phyloP scores from a whole-genome alignment of 1,139 yeast genomes.

The Zygoascus hellenicus region DNA sequence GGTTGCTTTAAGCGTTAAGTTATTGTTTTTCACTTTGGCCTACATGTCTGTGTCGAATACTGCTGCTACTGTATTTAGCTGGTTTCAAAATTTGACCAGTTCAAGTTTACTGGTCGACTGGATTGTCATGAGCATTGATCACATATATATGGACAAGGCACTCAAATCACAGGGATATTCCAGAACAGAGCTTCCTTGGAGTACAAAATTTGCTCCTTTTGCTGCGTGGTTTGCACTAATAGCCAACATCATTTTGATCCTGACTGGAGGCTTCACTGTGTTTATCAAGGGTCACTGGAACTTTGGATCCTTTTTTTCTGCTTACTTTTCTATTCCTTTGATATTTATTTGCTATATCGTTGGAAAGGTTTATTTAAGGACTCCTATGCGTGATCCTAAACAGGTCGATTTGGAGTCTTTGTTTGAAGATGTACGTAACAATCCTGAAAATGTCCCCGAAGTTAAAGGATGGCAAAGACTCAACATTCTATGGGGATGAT shows the following conservation, averaged over 20 bases:
- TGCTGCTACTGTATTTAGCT: conserved; percentile 55
- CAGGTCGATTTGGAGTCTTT: conserved; percentile 63
- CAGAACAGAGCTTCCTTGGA: conserved; percentile 43
- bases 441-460: conserved; percentile 8
- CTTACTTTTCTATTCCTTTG: conserved; percentile 59
- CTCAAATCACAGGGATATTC: conserved; percentile 59
- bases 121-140: conserved; percentile 39
- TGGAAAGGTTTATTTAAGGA: conserved; percentile 53
- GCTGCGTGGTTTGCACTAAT: conserved; percentile 62
- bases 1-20: conserved; percentile 37
- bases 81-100: conserved; percentile 68
- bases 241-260: conserved; percentile 49
- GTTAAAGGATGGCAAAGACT: conserved; percentile 1
- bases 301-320: conserved; percentile 56
- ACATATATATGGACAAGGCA: conserved; percentile 50
- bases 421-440: conserved; percentile 10
- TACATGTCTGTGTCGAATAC: conserved; percentile 54
- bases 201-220: conserved; percentile 41
- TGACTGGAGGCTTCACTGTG: conserved; percentile 64
- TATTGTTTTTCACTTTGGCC: conserved; percentile 40
- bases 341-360: conserved; percentile 50
- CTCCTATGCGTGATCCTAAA: conserved; percentile 51
- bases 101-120: conserved; percentile 42
- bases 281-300: conserved; percentile 60
- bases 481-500: conserved; percentile 8